Conservation (phyloP, 768 basidiomycete genomes). For the Artomyces pyxidatus region DNA sequence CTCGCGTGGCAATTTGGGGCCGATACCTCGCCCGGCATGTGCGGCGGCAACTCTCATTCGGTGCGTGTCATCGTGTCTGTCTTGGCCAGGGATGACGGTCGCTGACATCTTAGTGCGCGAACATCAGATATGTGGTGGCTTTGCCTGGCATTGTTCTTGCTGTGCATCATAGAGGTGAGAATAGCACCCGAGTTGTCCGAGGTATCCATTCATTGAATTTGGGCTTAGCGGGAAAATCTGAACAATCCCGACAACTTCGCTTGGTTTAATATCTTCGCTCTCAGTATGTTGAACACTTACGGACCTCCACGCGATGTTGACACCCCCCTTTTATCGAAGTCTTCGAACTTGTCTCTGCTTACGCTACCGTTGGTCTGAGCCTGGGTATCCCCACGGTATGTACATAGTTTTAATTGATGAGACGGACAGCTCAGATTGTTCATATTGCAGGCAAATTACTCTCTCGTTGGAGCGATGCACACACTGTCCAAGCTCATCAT, state of each 20-base stretch:
- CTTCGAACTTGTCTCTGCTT: constrained; percentile 13
- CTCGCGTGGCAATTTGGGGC: constrained; percentile 29
- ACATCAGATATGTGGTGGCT: constrained; percentile 41
- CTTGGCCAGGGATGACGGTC: not conserved
- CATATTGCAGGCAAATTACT: constrained; percentile 37
- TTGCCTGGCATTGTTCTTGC: constrained; percentile 36
- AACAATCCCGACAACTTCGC: constrained; percentile 20
- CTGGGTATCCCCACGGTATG: constrained; percentile 34
- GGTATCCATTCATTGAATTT: not conserved
- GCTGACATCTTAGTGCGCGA: not conserved
- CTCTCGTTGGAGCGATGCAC: constrained; percentile 53
- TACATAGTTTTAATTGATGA: not conserved
- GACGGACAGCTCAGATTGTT: too few species aligned
- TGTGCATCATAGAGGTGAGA: constrained; percentile 39
- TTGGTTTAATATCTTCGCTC: constrained; percentile 35
- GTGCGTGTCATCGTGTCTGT: constrained; percentile 16
- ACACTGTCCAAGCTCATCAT: constrained; percentile 67
- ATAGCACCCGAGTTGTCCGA: not conserved
- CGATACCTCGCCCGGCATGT: constrained; percentile 33
- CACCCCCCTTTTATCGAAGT: constrained; percentile 12
- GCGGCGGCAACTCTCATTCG: constrained; percentile 44
- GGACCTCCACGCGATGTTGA: constrained; percentile 22
- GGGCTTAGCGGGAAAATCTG: constrained; percentile 21
- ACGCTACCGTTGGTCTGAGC: constrained; percentile 34
- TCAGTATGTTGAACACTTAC: constrained; percentile 18